Evolutionary conservation across 441 rosid species (phyloP).

Genomic region (Melastoma candidum): DNA sequence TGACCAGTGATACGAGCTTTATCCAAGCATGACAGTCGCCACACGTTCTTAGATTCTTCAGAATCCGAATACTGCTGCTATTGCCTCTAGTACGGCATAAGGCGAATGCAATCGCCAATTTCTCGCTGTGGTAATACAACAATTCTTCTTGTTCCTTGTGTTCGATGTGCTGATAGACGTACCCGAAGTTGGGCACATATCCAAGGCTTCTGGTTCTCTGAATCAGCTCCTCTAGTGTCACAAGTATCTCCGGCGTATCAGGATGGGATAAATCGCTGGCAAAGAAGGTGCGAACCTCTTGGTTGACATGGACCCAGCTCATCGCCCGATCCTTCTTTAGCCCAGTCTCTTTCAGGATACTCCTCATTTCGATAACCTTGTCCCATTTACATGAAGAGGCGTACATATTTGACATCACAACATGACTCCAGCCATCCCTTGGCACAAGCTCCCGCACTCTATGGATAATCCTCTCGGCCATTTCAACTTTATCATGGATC

Average conservation of each 20-base stretch:
- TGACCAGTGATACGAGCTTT: conserved; percentile 9
- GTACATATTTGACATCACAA: conserved; percentile 40
- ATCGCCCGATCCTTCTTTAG: conserved; percentile 15
- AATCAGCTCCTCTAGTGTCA: conserved; percentile 1
- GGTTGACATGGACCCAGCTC: conserved; percentile 19
- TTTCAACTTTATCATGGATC: conserved; percentile 15
- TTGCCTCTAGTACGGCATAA: conserved; percentile 7
- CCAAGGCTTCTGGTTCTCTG: conserved; percentile 11
- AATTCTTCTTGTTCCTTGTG: conserved; percentile 6
- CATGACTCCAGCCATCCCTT: conserved; percentile 36
- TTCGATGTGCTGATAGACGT: conserved; percentile 11
- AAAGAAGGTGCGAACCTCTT: conserved; percentile 16
- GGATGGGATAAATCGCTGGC: conserved; percentile 19
- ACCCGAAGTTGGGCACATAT: conserved; percentile 8
- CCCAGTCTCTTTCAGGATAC: conserved; percentile 12
- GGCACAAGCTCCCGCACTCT: conserved; percentile 15
- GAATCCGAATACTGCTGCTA: conserved; percentile 4
- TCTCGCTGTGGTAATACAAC: conserved; percentile 14
- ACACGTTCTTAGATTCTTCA: conserved; percentile 16
- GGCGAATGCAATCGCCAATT: conserved; percentile 12
- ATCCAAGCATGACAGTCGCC: conserved; percentile 18
- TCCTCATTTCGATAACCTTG: conserved; percentile 14
- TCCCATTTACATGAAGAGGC: conserved; percentile 37
- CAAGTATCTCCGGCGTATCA: conserved; percentile 4
- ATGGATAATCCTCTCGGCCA: conserved; percentile 9